Base-by-base conservation (phyloP, 2,329 filamentous ascomycete species). In the Xylaria arbuscula region DNA sequence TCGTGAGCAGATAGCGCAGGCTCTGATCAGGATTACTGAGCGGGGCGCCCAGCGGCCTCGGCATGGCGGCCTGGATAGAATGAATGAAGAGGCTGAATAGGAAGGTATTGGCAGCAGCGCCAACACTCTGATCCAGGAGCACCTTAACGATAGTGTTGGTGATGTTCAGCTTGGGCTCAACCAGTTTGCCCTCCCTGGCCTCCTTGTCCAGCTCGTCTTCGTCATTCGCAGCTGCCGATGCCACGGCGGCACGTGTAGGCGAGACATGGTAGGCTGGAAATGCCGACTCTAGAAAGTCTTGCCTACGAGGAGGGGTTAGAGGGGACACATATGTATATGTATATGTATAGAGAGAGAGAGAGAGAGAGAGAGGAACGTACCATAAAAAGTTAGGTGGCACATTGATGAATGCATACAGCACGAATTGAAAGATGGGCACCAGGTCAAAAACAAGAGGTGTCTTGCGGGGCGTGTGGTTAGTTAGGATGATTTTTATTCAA, bases 381-480 rank as follows among this genome's bases (percentile, higher is more conserved):
- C 93, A 97, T 74, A 93, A 78, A 77, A 93, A 93, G 81, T 98
- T 98, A 53, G 92, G 92, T 2, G 94, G 93, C 48, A 90, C 91
- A 79, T 86, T 90, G 67, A 97, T 77, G 40, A 92, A 77, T 72
- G 90, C 88, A 83, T 91, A 97, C 62, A 93, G 76, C 60, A 92
- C 81, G 80, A 97, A 97, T 77, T 94, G 92, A 73, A 94, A 81
- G 51, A 97, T 84, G 3, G 91, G 88, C 5, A 86, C 81, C 80
- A 86, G 85, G 80, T 94, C 88, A 73, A 97, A 82, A 28, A 82
- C 79, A 61, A 92, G 85, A 11, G 88, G 80, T 61, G 80, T 83
- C 90, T 93, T 71, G 15, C 17, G n/a, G 48, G n/a, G 53, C 45
- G 28, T 64, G 47, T 74, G 28, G 38, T 69, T n/a, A 56, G 54